phyloP scores from a whole-genome alignment of 2,329 filamentous ascomycete genomes.

The Colletotrichum neosansevieriae region DNA sequence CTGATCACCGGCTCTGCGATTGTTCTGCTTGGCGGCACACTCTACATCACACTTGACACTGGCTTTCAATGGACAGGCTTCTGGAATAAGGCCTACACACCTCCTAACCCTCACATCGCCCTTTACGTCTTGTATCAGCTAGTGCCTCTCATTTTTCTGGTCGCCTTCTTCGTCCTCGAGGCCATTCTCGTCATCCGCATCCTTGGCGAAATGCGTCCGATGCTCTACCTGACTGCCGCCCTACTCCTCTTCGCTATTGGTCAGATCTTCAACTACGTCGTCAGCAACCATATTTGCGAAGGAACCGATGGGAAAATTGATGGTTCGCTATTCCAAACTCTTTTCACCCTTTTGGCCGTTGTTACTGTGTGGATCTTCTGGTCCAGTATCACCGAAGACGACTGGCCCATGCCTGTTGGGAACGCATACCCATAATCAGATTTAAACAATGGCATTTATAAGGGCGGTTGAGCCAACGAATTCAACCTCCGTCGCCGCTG shows the following conservation, averaged over 20 bases:
- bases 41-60: conserved; percentile 95
- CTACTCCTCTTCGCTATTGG: conserved; percentile 88
- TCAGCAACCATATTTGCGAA: conserved; percentile 90
- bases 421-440: conserved; percentile 51
- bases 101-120: conserved; percentile 78
- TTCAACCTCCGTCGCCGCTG: conserved; percentile 1
- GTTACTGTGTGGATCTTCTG: conserved; percentile 93
- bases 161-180: conserved; percentile 88
- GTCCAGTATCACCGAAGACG: conserved; percentile 99
- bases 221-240: conserved; percentile 85
- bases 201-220: conserved; percentile 89
- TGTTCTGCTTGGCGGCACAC: conserved; percentile 86
- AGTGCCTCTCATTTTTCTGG: conserved; percentile 87
- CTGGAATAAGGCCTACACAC: conserved; percentile 73
- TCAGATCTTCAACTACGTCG: conserved; percentile 95
- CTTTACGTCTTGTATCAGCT: conserved; percentile 97
- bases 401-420: conserved; percentile 79
- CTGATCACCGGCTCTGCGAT: conserved; percentile 79
- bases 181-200: conserved; percentile 85
- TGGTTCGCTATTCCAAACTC: conserved; percentile 89
- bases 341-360: conserved; percentile 90
- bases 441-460: too few relatives aligned
- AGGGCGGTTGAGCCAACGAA: too few relatives aligned
- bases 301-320: conserved; percentile 89
- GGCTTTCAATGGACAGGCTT: conserved; percentile 86